Evolutionary conservation across 192 early-diverging fungal species (phyloP), one percentile per base, ranked within the genome.

Genomic region (Dissophora globulifera): DNA sequence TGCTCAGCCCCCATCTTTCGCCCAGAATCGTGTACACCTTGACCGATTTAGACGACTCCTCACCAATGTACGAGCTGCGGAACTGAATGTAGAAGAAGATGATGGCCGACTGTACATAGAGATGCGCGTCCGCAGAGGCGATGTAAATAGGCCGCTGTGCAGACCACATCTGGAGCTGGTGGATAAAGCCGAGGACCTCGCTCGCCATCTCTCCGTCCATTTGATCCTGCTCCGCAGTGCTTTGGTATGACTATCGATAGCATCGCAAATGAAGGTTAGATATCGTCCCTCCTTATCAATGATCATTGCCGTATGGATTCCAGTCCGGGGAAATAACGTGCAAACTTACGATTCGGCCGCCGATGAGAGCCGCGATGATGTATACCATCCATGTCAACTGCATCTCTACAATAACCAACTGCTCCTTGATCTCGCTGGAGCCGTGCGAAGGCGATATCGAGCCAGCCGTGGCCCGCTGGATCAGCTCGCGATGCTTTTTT

Each of bases 331-430:
- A 43, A 43, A 43, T 25, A 43, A 43, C 20, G 29, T 51, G 16
- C 15, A 51, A 17, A 35, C 79, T 62, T 83, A 86, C 86, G 26
- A 86, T 85, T 42, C 94, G 80, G n/a, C 83, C 89, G 7, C 89
- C 87, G 43, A 96, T 79, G 51, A 86, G 86, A 51, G 84, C 79
- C 2, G 86, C 90, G 41, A 89, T 88, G 10, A 91, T 86, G 45
- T 96, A 94, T 11, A 94, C 85, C 29, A 94, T 74, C 92, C 91
- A 95, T 0, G 93, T 86, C 62, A 95, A 81, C 72, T 93, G 90
- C 45, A 71, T 82, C 62, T 92, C 87, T 19, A 83, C 76, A 4
- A 86, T 58, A 1, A 60, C 50, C 10, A 90, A 50, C 2, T 72
- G 81, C 19, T 86, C 79, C 16, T 80, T 85, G 69, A 81, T 52